Evolutionary conservation across 2,329 filamentous ascomycete species (phyloP), one percentile per base, ranked within the genome.

Genomic region (Cladophialophora bantiana): DNA sequence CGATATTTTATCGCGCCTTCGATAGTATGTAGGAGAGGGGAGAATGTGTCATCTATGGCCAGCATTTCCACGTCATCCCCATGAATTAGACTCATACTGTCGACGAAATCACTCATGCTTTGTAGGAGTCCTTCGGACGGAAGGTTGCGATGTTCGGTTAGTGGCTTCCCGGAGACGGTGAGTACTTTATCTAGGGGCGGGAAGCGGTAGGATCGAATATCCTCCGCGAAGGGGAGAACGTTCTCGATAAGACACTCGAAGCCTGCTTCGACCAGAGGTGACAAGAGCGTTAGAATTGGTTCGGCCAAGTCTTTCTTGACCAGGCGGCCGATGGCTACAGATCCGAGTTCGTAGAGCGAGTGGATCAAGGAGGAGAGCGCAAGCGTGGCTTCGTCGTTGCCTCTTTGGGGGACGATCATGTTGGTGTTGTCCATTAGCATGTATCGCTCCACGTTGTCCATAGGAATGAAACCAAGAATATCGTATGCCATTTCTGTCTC

Each of bases 211-310:
- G 85, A 85, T 40, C 95, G 88, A 56, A 97, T 84, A 75, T 99
- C 95, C 81, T 99, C 95, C 2, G 93, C 90, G 74, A 97, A 99
- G 0, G 95, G 95, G 5, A 98, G 83, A 40, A 95, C 93, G 0
- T 96, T 86, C 75, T 99, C 95, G 69, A 97, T 89, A 1, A 99
- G 83, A 73, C 92, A 94, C 77, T 97, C 94, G 70, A 92, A 88
- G 32, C 92, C 89, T 2, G 85, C 83, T 68, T 96, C 92, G 66
- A 97, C 88, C 20, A 88, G 86, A 2, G 95, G 95, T 4, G 91
- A 89, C 52, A 99, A 84, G 13, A 98, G 83, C 0, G 97, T 80
- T 15, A 98, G 81, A 35, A 88, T 75, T 0, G 95, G 94, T 1
- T 92, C 86, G 71, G 92, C 93, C 72, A 88, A 88, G 67, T 96